phyloP scores from a whole-genome alignment of 2,329 filamentous ascomycete species.

The Aspergillus ustus region DNA sequence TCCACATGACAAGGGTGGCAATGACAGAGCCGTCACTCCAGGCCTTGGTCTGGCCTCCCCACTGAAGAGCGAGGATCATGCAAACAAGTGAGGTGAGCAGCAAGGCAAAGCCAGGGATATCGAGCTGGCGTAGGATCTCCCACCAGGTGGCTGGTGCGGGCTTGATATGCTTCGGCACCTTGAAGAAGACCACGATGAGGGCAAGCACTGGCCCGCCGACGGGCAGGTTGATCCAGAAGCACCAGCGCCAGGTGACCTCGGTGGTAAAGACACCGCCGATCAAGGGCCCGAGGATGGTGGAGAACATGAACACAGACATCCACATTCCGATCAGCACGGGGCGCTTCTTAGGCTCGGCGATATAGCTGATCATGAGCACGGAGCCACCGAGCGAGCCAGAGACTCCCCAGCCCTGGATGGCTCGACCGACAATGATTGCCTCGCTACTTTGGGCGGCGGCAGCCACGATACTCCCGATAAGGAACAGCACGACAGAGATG shows the following conservation, averaged over 20 bases:
- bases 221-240: slow-evolving; percentile 62
- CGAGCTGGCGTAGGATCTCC: slow-evolving; percentile 32
- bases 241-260: slow-evolving; percentile 41
- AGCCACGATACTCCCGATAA: no score
- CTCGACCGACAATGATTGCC: no score
- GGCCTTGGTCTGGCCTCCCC: slow-evolving; percentile 57
- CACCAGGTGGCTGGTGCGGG: background rate
- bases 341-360: background rate
- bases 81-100: slow-evolving; percentile 58
- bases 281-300: slow-evolving; percentile 3
- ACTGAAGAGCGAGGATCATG: slow-evolving; percentile 54
- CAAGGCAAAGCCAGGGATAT: slow-evolving; percentile 62
- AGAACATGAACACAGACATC: background rate
- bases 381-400: no score
- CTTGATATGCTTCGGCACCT: background rate
- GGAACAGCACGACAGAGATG: no score
- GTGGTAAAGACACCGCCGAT: slow-evolving; percentile 25
- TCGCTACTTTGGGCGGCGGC: no score
- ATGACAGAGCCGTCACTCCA: slow-evolving; percentile 60
- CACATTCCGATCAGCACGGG: background rate
- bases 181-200: slow-evolving; percentile 40
- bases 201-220: slow-evolving; percentile 51
- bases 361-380: background rate
- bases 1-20: slow-evolving; percentile 46
- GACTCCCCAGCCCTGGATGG: no score